Evolutionary conservation across 1,284 basidiomycete species (phyloP).

Genomic region (Trichosporon asahii): DNA sequence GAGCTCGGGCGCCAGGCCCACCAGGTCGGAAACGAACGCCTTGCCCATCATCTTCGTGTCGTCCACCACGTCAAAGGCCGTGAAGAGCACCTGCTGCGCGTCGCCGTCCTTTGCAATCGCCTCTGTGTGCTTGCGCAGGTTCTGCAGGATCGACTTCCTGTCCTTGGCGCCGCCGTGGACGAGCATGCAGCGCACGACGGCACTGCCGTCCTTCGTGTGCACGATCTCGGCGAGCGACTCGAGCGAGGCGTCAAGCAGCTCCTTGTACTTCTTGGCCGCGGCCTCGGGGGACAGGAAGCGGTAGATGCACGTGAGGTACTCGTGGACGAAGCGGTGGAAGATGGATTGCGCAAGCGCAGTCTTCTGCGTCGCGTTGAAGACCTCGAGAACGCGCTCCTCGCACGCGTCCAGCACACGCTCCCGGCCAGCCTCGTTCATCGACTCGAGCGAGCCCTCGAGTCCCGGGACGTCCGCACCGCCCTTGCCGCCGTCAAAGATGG

Average conservation of each 20-base stretch:
- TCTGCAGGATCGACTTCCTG: constrained; percentile 80
- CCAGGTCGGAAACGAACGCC: constrained; percentile 61
- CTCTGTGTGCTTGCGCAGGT: constrained; percentile 77
- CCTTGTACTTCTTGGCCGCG: constrained; percentile 51
- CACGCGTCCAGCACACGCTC: constrained; percentile 65
- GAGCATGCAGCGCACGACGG: constrained; percentile 76
- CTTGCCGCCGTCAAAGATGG: constrained; percentile 68
- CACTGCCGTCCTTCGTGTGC: constrained; percentile 83
- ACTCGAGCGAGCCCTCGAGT: constrained; percentile 64
- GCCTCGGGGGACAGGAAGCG: constrained; percentile 43
- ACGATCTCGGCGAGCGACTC: constrained; percentile 84
- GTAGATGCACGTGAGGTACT: constrained; percentile 51
- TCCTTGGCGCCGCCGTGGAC: constrained; percentile 79
- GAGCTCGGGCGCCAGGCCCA: constrained; percentile 57
- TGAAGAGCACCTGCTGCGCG: constrained; percentile 81
- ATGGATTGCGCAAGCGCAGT: constrained; percentile 77
- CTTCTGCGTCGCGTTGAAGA: constrained; percentile 89
- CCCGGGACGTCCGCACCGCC: constrained; percentile 52
- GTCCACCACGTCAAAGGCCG: constrained; percentile 78
- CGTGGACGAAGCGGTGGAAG: constrained; percentile 65
- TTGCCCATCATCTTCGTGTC: constrained; percentile 83
- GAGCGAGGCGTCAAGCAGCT: constrained; percentile 57
- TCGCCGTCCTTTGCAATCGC: constrained; percentile 81
- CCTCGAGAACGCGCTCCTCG: constrained; percentile 68
- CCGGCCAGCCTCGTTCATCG: constrained; percentile 61